Evolutionary conservation across 768 basidiomycete genomes (phyloP).

Genomic region (Boletus bicolor): DNA sequence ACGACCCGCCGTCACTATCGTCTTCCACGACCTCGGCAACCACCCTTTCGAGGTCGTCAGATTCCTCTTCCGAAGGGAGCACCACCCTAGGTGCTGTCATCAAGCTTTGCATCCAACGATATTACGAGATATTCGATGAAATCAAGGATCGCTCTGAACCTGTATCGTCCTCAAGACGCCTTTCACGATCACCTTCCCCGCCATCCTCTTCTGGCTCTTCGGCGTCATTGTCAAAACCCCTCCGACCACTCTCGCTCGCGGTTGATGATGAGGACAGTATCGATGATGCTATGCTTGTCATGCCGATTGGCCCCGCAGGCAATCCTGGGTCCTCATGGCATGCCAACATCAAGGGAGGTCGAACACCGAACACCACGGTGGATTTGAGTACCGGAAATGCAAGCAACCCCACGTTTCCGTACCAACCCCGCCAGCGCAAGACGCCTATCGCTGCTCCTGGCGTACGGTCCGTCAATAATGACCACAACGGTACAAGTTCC

Average conservation of each 20-base stretch:
- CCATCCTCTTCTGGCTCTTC: constrained; percentile 22
- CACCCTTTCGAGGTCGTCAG: constrained; percentile 23
- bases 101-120: constrained; percentile 75
- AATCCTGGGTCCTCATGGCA: constrained; percentile 11
- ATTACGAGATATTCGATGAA: constrained; percentile 86
- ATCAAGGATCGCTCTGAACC: constrained; percentile 69
- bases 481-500: constrained; percentile 21
- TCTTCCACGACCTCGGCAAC: constrained; percentile 14
- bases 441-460: constrained; percentile 17
- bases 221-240: constrained; percentile 21
- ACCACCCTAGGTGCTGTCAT: constrained; percentile 71
- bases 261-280: constrained; percentile 69
- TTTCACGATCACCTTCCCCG: constrained; percentile 31
- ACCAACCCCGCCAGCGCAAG: constrained; percentile 43
- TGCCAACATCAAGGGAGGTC: constrained; percentile 9
- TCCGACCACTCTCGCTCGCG: constrained; percentile 26
- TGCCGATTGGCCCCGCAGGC: constrained; percentile 55
- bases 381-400: constrained; percentile 15
- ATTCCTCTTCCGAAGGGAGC: constrained; percentile 39
- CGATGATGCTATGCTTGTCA: constrained; percentile 72
- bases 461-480: constrained; percentile 37
- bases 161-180: constrained; percentile 28
- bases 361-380: constrained; percentile 25
- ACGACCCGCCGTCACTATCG: constrained; percentile 24
- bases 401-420: constrained; percentile 16